These are phyloP conservation scores for Lodderomyces theae DNA, from an alignment of 1,139 yeast species.

Conservation along the genomic window DNA sequence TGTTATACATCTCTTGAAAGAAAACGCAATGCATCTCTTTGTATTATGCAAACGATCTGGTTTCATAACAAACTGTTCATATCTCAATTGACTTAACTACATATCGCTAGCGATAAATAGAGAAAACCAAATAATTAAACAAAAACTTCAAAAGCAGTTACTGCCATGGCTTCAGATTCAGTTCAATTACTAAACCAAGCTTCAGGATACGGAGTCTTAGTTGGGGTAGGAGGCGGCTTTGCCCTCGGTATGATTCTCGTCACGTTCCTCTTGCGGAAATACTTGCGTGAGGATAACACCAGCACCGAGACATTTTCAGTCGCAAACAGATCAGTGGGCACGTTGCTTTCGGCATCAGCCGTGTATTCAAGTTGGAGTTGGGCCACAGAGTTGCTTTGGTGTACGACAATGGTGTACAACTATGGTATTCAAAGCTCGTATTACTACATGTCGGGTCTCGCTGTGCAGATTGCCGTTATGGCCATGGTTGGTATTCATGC, in stretches of 20 bases:
- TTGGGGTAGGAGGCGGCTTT: conserved; percentile 31
- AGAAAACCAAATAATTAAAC: not conserved
- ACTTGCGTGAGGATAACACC: conserved; percentile 26
- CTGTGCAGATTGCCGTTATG: conserved; percentile 30
- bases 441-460: conserved; percentile 29
- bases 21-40: too few species aligned
- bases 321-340: conserved; percentile 28
- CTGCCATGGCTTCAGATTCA: conserved; percentile 8
- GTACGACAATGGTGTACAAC: conserved; percentile 25
- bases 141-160: not conserved
- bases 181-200: conserved; percentile 22
- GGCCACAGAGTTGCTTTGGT: conserved; percentile 31
- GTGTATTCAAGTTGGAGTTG: conserved; percentile 31
- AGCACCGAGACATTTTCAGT: conserved; percentile 32
- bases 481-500: conserved; percentile 28
- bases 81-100: too few species aligned
- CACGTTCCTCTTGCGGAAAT: conserved; percentile 23
- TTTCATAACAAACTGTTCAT: too few species aligned
- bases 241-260: conserved; percentile 29
- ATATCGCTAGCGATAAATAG: conserved; percentile 1
- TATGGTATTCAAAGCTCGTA: conserved; percentile 29
- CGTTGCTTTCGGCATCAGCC: conserved; percentile 26
- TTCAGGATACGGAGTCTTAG: conserved; percentile 28
- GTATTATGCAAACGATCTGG: too few species aligned
- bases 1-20: not conserved